Evolutionary conservation across 2,329 filamentous ascomycete species (phyloP).

Genomic region (Didymella arachidicola): DNA sequence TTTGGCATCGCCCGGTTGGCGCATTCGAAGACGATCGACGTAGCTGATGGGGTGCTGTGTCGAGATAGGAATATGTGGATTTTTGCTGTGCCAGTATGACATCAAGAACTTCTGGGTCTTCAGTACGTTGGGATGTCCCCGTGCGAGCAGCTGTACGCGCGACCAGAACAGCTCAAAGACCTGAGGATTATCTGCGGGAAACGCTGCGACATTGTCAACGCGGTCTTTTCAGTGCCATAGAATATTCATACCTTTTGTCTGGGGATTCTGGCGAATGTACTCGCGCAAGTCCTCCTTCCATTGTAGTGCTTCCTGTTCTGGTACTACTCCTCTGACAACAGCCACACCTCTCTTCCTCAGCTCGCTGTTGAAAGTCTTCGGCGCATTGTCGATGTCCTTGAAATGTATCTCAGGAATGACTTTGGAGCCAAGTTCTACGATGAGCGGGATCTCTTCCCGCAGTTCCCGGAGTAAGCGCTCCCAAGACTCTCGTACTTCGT

Average conservation of each 20-base stretch:
- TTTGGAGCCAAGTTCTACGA: slow-evolving; percentile 53
- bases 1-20: slow-evolving; percentile 63
- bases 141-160: slow-evolving; percentile 56
- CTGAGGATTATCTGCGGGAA: slow-evolving; percentile 58
- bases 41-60: slow-evolving; percentile 58
- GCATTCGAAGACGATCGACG: slow-evolving; percentile 59
- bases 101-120: slow-evolving; percentile 58
- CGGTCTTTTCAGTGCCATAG: neutral
- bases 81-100: slow-evolving; percentile 58
- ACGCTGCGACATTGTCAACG: slow-evolving; percentile 47
- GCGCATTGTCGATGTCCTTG: slow-evolving; percentile 57
- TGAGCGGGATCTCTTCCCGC: slow-evolving; percentile 55
- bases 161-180: slow-evolving; percentile 63
- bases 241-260: slow-evolving; percentile 47
- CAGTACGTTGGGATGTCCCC: slow-evolving; percentile 57
- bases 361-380: slow-evolving; percentile 64
- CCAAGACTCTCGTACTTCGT: slow-evolving; percentile 57
- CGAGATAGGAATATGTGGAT: slow-evolving; percentile 54
- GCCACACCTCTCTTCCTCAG: slow-evolving; percentile 65
- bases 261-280: slow-evolving; percentile 58
- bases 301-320: slow-evolving; percentile 54
- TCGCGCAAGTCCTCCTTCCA: slow-evolving; percentile 55
- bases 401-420: slow-evolving; percentile 59
- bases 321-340: slow-evolving; percentile 56
- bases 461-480: slow-evolving; percentile 54